Conservation (phyloP, 352 stramenopile species). For the Pythium coloratum region DNA sequence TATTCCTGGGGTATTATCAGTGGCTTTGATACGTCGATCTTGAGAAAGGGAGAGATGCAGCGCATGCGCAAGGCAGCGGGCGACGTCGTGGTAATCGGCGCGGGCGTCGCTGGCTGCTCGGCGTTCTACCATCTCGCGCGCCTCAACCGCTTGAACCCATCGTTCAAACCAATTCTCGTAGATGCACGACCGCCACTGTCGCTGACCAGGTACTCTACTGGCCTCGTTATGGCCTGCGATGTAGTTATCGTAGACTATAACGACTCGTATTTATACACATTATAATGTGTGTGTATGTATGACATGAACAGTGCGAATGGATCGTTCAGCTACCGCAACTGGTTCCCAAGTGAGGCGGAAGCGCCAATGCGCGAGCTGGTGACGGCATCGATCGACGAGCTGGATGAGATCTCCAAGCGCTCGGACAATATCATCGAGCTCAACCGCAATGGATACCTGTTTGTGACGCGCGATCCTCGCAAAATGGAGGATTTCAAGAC, state of each 20-base stretch:
- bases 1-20: neutral
- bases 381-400: slow-evolving; percentile 71
- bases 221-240: neutral
- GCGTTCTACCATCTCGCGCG: slow-evolving; percentile 78
- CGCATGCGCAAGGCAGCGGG: slow-evolving; percentile 48
- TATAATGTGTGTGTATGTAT: neutral
- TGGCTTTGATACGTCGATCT: neutral
- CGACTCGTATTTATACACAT: neutral
- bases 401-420: slow-evolving; percentile 60
- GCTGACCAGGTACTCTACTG: slow-evolving; percentile 47
- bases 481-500: slow-evolving; percentile 57
- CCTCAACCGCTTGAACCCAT: slow-evolving; percentile 54
- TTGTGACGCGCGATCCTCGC: slow-evolving; percentile 51
- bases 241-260: neutral
- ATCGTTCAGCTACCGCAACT: slow-evolving; percentile 84
- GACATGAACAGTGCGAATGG: slow-evolving; percentile 48
- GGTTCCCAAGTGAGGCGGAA: slow-evolving; percentile 73
- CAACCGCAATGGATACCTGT: slow-evolving; percentile 82
- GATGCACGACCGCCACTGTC: slow-evolving; percentile 64
- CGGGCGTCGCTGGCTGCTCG: slow-evolving; percentile 72
- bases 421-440: slow-evolving; percentile 68
- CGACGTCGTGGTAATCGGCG: slow-evolving; percentile 74
- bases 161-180: slow-evolving; percentile 74
- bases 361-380: slow-evolving; percentile 67
- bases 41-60: slow-evolving; percentile 26